Percentiles rank a stretch among this genome's conserved stretches.
phyloP scores from a whole-genome alignment of 768 basidiomycete genomes.

The Suillus weaverae region DNA sequence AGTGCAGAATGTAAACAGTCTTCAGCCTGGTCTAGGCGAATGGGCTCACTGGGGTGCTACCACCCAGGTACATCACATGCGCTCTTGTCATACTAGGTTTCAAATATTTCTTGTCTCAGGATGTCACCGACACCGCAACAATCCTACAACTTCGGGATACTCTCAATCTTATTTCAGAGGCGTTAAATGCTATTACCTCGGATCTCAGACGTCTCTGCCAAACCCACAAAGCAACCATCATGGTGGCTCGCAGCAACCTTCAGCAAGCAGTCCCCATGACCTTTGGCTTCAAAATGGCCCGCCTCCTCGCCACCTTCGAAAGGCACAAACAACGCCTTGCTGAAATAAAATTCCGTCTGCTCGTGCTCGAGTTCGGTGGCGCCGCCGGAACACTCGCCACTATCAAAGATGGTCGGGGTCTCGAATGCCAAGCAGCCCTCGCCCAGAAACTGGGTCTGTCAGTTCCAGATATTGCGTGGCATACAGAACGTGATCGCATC shows the following conservation, averaged over 20 bases:
- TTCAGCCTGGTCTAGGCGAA: constrained; percentile 39
- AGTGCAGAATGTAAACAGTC: constrained; percentile 37
- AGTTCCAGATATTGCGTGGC: constrained; percentile 34
- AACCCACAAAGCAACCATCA: constrained; percentile 38
- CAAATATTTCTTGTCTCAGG: constrained; percentile 28
- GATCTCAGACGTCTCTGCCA: constrained; percentile 30
- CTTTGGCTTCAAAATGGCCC: constrained; percentile 47
- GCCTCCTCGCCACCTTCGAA: constrained; percentile 43
- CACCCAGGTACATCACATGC: constrained; percentile 38
- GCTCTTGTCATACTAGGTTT: constrained; percentile 3
- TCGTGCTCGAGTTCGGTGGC: constrained; percentile 46
- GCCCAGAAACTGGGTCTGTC: constrained; percentile 20
- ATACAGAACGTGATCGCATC: constrained; percentile 45
- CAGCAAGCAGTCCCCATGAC: constrained; percentile 51
- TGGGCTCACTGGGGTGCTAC: constrained; percentile 52
- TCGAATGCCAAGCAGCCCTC: constrained; percentile 27
- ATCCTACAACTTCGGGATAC: constrained; percentile 44
- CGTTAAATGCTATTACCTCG: constrained; percentile 31
- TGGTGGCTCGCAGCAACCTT: constrained; percentile 48
- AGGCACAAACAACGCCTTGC: constrained; percentile 39
- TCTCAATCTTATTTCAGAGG: constrained; percentile 31
- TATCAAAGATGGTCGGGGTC: constrained; percentile 36
- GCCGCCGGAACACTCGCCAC: constrained; percentile 48
- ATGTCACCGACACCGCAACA: constrained; percentile 50
- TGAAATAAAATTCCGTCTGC: constrained; percentile 38